These are phyloP conservation scores for Gastrolobium villosum DNA, from an alignment of 306 rosid genomes.

Conservation along the genomic window DNA sequence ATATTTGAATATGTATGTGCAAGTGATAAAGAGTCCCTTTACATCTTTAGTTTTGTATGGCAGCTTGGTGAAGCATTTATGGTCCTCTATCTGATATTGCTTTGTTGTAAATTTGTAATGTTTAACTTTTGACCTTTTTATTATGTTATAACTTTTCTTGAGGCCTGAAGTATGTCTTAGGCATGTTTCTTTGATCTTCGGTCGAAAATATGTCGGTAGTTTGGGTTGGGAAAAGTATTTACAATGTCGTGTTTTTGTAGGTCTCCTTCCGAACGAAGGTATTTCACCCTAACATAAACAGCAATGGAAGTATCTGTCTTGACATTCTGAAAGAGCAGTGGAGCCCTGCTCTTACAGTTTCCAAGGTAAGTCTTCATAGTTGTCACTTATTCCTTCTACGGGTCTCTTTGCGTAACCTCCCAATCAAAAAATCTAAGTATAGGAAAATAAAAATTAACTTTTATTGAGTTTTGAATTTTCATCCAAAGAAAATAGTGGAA, in stretches of 20 bases:
- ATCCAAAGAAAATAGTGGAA: neutral
- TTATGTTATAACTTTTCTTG: neutral
- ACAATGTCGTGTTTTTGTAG: constrained; percentile 42
- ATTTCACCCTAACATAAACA: constrained; percentile 70
- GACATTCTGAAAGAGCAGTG: constrained; percentile 59
- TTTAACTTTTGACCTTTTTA: neutral
- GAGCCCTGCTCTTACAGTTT: constrained; percentile 60
- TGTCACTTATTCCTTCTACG: neutral
- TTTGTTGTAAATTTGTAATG: neutral
- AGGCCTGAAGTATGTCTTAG: neutral
- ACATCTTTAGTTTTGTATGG: neutral
- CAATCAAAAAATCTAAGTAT: neutral
- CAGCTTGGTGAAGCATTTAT: neutral
- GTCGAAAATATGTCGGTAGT: neutral
- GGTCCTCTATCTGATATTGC: neutral
- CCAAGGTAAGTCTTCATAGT: constrained; percentile 43
- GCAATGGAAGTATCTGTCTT: constrained; percentile 69
- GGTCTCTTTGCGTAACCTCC: neutral
- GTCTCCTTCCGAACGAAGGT: constrained; percentile 68
- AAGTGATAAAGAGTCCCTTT: neutral
- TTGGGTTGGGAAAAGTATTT: neutral
- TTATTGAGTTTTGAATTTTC: neutral
- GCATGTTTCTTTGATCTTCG: neutral
- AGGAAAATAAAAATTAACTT: neutral
- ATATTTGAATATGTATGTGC: neutral